A percentile compares a stretch with the other conserved stretches of the same genome.
These are phyloP conservation scores for Trichoderma sp. DNA, from an alignment of 2,329 filamentous ascomycete genomes.

Conservation along the genomic window DNA sequence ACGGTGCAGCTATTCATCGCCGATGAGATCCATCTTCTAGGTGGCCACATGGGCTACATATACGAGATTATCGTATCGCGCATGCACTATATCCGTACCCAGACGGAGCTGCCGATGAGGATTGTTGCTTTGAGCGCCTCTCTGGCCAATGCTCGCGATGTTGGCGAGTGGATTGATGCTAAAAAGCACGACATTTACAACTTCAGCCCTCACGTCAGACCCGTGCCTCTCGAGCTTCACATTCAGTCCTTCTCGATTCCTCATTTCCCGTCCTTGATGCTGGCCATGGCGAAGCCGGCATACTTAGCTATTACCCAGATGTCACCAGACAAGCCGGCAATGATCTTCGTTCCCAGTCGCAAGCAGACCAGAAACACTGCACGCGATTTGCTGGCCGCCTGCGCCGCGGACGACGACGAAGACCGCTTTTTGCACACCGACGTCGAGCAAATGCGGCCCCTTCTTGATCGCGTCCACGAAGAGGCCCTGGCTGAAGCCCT, in stretches of 20 bases:
- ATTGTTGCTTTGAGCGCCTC: slow-evolving; percentile 90
- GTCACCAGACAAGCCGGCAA: slow-evolving; percentile 82
- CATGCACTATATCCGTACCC: slow-evolving; percentile 92
- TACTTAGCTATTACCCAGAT: slow-evolving; percentile 87
- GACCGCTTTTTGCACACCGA: slow-evolving; percentile 90
- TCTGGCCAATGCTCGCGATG: slow-evolving; percentile 85
- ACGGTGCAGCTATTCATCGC: slow-evolving; percentile 88
- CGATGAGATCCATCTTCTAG: slow-evolving; percentile 91
- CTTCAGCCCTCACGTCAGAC: slow-evolving; percentile 89
- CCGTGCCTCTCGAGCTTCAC: slow-evolving; percentile 86
- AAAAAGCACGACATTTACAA: slow-evolving; percentile 99
- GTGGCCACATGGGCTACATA: slow-evolving; percentile 79
- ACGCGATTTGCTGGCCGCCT: slow-evolving; percentile 82
- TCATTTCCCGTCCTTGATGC: slow-evolving; percentile 96
- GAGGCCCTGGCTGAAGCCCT: slow-evolving; percentile 83
- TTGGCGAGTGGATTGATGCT: slow-evolving; percentile 97
- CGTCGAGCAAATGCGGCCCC: slow-evolving; percentile 73
- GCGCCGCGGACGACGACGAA: slow-evolving; percentile 84
- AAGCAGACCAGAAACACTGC: slow-evolving; percentile 91
- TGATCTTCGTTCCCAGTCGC: slow-evolving; percentile 88
- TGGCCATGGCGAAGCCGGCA: slow-evolving; percentile 94
- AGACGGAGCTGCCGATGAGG: slow-evolving; percentile 79
- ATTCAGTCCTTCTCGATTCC: slow-evolving; percentile 94
- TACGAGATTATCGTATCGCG: slow-evolving; percentile 98
- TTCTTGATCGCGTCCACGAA: slow-evolving; percentile 82